A percentile compares a stretch with the other conserved stretches of the same genome.
Conservation (phyloP, 1,284 basidiomycete genomes). For the Marasmius sp. region DNA sequence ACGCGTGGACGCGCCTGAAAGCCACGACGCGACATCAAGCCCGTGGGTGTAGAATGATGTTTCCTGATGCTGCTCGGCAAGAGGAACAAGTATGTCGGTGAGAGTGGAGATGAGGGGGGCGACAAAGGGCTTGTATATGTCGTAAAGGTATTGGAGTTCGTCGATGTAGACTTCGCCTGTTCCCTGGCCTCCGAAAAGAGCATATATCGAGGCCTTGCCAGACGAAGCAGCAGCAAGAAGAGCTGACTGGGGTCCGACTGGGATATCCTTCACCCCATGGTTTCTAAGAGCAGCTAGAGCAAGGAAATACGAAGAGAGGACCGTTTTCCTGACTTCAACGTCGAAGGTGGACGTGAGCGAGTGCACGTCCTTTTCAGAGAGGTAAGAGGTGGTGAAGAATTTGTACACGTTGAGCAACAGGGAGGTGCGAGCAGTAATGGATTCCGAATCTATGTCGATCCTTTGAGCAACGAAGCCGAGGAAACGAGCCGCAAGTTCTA, state of each 20-base stretch:
- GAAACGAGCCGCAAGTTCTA: constrained; percentile 82
- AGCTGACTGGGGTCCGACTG: constrained; percentile 67
- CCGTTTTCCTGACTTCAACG: constrained; percentile 70
- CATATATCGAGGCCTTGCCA: constrained; percentile 83
- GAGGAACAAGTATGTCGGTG: constrained; percentile 73
- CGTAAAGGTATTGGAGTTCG: constrained; percentile 89
- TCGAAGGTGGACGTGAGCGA: constrained; percentile 77
- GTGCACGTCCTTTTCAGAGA: constrained; percentile 78
- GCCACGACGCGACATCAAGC: constrained; percentile 84
- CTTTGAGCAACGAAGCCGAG: constrained; percentile 71
- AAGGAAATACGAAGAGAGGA: constrained; percentile 81
- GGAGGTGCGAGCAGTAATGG: constrained; percentile 57
- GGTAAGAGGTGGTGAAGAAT: constrained; percentile 79
- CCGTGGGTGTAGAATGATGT: constrained; percentile 80
- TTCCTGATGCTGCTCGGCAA: constrained; percentile 64
- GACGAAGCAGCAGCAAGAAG: constrained; percentile 72
- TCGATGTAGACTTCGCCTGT: constrained; percentile 98
- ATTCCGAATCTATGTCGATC: constrained; percentile 53
- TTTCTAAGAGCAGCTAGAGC: constrained; percentile 76
- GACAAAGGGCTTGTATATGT: constrained; percentile 89
- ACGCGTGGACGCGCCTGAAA: constrained; percentile 66
- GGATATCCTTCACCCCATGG: constrained; percentile 57
- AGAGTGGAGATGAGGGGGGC: constrained; percentile 66
- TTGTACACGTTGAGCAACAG: constrained; percentile 74
- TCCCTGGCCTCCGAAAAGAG: constrained; percentile 97